Percentiles rank a stretch among this genome's conserved stretches.
phyloP scores from a whole-genome alignment of 2,329 filamentous ascomycete genomes.

The Fusarium abutilonis region DNA sequence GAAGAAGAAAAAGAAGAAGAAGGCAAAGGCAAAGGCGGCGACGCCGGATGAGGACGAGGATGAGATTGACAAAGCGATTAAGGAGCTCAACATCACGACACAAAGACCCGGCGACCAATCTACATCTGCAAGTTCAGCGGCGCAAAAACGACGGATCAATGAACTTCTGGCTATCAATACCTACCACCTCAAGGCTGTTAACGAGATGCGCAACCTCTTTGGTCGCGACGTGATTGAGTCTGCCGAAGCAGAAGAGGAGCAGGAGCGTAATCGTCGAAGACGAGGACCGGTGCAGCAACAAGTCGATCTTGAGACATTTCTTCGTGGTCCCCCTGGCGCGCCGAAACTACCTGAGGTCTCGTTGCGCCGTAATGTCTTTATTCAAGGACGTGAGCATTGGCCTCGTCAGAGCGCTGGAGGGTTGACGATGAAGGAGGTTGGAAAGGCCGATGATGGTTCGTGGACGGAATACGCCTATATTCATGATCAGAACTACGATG shows the following conservation, averaged over 20 bases:
- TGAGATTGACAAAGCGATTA: slow-evolving; percentile 66
- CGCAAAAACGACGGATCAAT: slow-evolving; percentile 47
- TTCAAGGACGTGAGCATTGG: slow-evolving; percentile 89
- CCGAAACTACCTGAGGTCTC: slow-evolving; percentile 76
- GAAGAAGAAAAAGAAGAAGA: slow-evolving; percentile 55
- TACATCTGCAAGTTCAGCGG: slow-evolving; percentile 5
- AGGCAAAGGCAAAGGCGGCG: slow-evolving; percentile 42
- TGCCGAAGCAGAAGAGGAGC: slow-evolving; percentile 60
- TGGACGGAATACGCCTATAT: slow-evolving; percentile 78
- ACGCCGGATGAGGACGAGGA: slow-evolving; percentile 53
- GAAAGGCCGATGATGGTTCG: slow-evolving; percentile 59
- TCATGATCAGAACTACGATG: slow-evolving; percentile 78
- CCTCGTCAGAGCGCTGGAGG: slow-evolving; percentile 81
- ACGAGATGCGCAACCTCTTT: slow-evolving; percentile 82
- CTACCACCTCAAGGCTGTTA: slow-evolving; percentile 81
- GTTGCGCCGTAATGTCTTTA: slow-evolving; percentile 81
- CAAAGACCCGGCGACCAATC: slow-evolving; percentile 10
- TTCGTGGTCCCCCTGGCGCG: slow-evolving; percentile 63
- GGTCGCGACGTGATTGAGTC: slow-evolving; percentile 67
- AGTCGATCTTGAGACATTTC: slow-evolving; percentile 66
- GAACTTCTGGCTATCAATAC: slow-evolving; percentile 64
- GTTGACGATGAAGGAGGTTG: slow-evolving; percentile 77
- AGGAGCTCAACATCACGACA: slow-evolving; percentile 57
- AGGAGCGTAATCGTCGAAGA: slow-evolving; percentile 52
- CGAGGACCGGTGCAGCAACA: slow-evolving; percentile 56